These are phyloP conservation scores for Mycena vitilis DNA, from an alignment of 768 basidiomycete genomes.

Conservation along the genomic window DNA sequence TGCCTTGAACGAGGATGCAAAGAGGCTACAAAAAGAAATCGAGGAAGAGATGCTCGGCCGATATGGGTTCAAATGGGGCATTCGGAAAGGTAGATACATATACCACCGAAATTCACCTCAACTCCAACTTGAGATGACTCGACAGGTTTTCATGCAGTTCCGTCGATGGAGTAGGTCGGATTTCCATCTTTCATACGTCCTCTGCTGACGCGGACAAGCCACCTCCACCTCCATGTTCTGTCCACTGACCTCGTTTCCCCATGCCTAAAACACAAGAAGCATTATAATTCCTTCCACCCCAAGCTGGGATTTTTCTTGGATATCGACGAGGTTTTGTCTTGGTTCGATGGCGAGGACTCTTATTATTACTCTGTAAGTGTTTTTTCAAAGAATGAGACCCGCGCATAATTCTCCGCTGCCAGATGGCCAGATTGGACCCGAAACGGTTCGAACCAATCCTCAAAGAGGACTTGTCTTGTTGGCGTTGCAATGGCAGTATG, in stretches of 20 bases:
- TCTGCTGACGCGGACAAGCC: constrained; percentile 54
- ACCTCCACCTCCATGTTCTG: constrained; percentile 87
- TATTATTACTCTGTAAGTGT: constrained; percentile 63
- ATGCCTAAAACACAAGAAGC: constrained; percentile 85
- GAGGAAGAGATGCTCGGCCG: constrained; percentile 81
- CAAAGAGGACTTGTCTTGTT: constrained; percentile 77
- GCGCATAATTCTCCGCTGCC: constrained; percentile 3
- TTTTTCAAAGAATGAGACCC: constrained; percentile 5
- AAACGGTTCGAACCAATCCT: constrained; percentile 72
- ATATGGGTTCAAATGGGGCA: constrained; percentile 81
- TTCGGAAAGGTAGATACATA: constrained; percentile 55
- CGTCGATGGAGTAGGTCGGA: constrained; percentile 83
- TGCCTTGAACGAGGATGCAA: constrained; percentile 67
- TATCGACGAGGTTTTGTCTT: constrained; percentile 79
- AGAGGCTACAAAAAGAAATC: constrained; percentile 67
- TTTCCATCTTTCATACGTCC: not conserved
- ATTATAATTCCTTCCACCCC: constrained; percentile 93
- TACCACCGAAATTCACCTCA: no score
- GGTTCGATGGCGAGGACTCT: constrained; percentile 77
- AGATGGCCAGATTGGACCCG: constrained; percentile 68
- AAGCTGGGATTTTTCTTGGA: constrained; percentile 85
- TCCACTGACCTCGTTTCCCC: constrained; percentile 81
- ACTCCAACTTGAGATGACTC: no score
- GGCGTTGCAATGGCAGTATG: constrained; percentile 69
- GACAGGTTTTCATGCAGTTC: constrained; percentile 87